phyloP scores from a whole-genome alignment of 2,329 filamentous ascomycete genomes.

The Bimuria novae-zelandiae region DNA sequence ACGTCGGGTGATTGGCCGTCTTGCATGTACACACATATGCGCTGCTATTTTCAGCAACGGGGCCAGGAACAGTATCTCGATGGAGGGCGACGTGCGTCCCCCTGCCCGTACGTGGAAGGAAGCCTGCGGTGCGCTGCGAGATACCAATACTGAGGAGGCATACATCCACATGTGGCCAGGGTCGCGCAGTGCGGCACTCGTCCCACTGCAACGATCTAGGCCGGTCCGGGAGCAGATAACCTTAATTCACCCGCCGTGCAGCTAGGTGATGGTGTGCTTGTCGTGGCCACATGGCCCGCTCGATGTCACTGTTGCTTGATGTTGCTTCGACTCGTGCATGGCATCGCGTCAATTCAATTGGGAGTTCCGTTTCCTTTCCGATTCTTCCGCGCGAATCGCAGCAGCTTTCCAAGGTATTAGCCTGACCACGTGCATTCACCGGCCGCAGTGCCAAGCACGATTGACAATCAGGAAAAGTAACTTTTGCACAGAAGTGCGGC shows the following conservation, averaged over 20 bases:
- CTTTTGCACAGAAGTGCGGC: not conserved
- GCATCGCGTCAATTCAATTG: not conserved
- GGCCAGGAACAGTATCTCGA: slow-evolving; percentile 1
- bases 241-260: slow-evolving; percentile 7
- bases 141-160: slow-evolving; percentile 2
- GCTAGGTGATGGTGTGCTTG: not conserved
- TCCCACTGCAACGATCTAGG: slow-evolving; percentile 4
- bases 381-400: too few relatives aligned
- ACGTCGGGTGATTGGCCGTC: not conserved
- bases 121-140: not conserved
- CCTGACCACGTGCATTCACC: slow-evolving; percentile 1
- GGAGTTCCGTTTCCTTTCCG: not conserved
- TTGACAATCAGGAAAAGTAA: not conserved
- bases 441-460: not conserved
- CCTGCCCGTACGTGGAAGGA: not conserved
- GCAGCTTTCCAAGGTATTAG: too few relatives aligned
- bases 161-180: not conserved
- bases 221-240: slow-evolving; percentile 12
- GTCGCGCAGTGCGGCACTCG: not conserved
- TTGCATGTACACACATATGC: too few relatives aligned
- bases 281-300: not conserved
- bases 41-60: not conserved
- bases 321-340: not conserved
- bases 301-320: slow-evolving; percentile 6
- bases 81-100: not conserved